These are phyloP conservation scores for Gnomoniopsis smithogilvyi DNA, from an alignment of 2,329 filamentous ascomycete genomes.

Conservation along the genomic window DNA sequence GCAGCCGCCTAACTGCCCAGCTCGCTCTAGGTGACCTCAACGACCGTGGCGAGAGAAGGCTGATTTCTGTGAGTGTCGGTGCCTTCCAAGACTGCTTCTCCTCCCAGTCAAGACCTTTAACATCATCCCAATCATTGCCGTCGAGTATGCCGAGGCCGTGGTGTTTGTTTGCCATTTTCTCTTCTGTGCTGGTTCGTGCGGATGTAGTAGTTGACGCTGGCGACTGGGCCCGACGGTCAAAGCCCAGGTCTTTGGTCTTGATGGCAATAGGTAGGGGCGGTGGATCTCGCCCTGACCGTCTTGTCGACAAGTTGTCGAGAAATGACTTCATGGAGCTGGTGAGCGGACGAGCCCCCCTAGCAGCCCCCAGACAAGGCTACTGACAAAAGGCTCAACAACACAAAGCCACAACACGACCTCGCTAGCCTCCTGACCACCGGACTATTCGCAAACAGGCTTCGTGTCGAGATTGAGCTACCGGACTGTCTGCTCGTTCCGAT, in stretches of 20 bases:
- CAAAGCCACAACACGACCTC: neutral
- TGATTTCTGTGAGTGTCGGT: conserved; percentile 22
- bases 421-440: neutral
- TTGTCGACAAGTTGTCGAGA: conserved; percentile 14
- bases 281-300: conserved; percentile 14
- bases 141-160: conserved; percentile 28
- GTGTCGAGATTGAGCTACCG: neutral
- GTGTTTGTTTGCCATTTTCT: conserved; percentile 29
- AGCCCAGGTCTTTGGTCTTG: conserved; percentile 11
- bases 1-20: conserved; percentile 12
- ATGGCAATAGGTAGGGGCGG: conserved; percentile 16
- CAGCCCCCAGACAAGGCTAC: neutral
- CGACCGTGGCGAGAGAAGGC: conserved; percentile 18
- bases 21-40: conserved; percentile 9
- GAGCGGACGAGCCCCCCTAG: neutral
- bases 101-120: conserved; percentile 22
- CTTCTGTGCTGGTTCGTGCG: conserved; percentile 5
- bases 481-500: neutral
- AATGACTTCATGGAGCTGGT: conserved; percentile 17
- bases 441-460: neutral
- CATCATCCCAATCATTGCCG: conserved; percentile 31
- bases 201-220: conserved; percentile 3
- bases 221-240: conserved; percentile 10
- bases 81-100: conserved; percentile 23
- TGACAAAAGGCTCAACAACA: neutral